A percentile compares a stretch with the other conserved stretches of the same genome.
Conservation (phyloP, 1,139 yeast genomes). For the Kodamaea derodonti region DNA sequence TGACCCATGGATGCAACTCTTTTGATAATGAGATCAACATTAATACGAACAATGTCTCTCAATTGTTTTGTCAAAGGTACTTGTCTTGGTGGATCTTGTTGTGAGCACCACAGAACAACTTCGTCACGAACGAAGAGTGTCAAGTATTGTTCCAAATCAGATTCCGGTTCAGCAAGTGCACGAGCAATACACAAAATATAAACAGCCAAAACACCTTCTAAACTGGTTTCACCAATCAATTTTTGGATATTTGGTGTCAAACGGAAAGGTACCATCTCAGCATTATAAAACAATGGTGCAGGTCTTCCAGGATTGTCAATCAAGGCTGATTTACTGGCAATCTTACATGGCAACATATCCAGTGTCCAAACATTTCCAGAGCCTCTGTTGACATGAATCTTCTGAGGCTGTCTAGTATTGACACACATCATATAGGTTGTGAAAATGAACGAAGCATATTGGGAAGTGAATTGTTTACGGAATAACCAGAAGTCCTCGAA, state of each 20-base stretch:
- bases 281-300: slow-evolving; percentile 85
- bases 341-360: slow-evolving; percentile 89
- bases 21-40: slow-evolving; percentile 82
- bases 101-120: slow-evolving; percentile 88
- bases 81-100: slow-evolving; percentile 65
- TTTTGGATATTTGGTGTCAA: slow-evolving; percentile 94
- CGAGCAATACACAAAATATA: slow-evolving; percentile 82
- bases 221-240: slow-evolving; percentile 85
- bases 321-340: slow-evolving; percentile 59
- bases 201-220: slow-evolving; percentile 89
- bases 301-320: slow-evolving; percentile 53
- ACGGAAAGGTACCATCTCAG: slow-evolving; percentile 96
- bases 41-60: slow-evolving; percentile 81
- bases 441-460: slow-evolving; percentile 92
- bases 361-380: slow-evolving; percentile 93
- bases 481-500: slow-evolving; percentile 97
- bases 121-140: slow-evolving; percentile 94
- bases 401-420: slow-evolving; percentile 90
- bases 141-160: slow-evolving; percentile 81
- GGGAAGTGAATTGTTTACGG: slow-evolving; percentile 91
- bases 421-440: slow-evolving; percentile 95
- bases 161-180: slow-evolving; percentile 86
- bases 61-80: slow-evolving; percentile 73
- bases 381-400: slow-evolving; percentile 74
- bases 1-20: slow-evolving; percentile 70